These are phyloP conservation scores for Mucor plumbeus DNA, from an alignment of 371 early-diverging fungal species.

Conservation along the genomic window DNA sequence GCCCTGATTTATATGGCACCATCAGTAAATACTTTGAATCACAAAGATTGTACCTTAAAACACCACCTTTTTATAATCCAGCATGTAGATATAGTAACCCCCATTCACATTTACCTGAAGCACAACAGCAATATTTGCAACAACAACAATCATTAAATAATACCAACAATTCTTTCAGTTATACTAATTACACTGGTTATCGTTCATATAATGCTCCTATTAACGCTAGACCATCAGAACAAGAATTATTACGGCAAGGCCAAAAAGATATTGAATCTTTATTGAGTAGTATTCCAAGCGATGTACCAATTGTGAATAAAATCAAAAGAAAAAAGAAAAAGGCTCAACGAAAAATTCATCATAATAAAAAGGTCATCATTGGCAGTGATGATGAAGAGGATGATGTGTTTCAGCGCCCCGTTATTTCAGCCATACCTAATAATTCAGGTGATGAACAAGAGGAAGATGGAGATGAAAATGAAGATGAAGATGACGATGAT, in stretches of 20 bases:
- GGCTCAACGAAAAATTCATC: not conserved
- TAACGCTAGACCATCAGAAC: not conserved
- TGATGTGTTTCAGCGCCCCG: not conserved
- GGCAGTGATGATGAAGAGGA: not conserved
- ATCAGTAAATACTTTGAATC: slow-evolving; percentile 28
- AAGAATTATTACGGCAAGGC: slow-evolving; percentile 22
- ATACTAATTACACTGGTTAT: not conserved
- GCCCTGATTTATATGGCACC: slow-evolving; percentile 18
- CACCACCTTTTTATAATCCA: slow-evolving; percentile 49
- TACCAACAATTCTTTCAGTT: not conserved
- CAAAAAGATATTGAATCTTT: slow-evolving; percentile 43
- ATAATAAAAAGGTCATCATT: not conserved
- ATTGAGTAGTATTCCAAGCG: slow-evolving; percentile 46
- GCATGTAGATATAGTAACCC: slow-evolving; percentile 42
- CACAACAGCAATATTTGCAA: not conserved
- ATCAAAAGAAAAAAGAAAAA: slow-evolving; percentile 16
- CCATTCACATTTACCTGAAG: slow-evolving; percentile 9
- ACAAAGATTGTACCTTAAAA: slow-evolving; percentile 24
- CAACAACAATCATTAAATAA: not conserved
- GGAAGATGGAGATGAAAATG: not conserved
- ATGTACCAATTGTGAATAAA: slow-evolving; percentile 8
- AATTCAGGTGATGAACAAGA: not conserved
- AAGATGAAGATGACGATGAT: slow-evolving; percentile 20
- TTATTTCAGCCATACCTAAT: not conserved
- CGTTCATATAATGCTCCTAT: not conserved